Conservation (phyloP, 805 yeast species). For the Myxozyma monticola region DNA sequence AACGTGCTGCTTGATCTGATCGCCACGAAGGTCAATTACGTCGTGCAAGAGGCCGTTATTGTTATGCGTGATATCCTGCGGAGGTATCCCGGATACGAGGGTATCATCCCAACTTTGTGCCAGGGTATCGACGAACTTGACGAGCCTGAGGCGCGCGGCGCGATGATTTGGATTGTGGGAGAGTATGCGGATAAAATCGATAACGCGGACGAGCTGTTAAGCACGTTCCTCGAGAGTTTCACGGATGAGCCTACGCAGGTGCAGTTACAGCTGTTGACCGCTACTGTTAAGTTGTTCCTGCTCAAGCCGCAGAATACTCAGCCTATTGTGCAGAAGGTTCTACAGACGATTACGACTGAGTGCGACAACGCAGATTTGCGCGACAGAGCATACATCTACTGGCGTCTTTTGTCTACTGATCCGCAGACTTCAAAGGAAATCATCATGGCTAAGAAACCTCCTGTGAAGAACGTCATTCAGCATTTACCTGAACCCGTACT, state of each 20-base stretch:
- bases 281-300: constrained; percentile 73
- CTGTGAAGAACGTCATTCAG: constrained; percentile 70
- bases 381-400: constrained; percentile 82
- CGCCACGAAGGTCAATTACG: constrained; percentile 67
- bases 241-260: constrained; percentile 73
- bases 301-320: constrained; percentile 57
- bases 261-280: constrained; percentile 72
- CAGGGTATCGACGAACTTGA: constrained; percentile 57
- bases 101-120: constrained; percentile 48
- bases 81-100: constrained; percentile 60
- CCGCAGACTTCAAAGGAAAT: constrained; percentile 67
- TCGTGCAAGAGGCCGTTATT: constrained; percentile 77
- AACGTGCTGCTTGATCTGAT: constrained; percentile 62
- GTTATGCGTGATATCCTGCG: constrained; percentile 53
- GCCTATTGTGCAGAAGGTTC: constrained; percentile 72
- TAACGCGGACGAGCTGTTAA: constrained; percentile 43
- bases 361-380: constrained; percentile 82
- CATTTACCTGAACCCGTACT: constrained; percentile 67
- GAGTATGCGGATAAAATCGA: constrained; percentile 62
- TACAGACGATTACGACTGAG: constrained; percentile 74
- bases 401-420: constrained; percentile 83
- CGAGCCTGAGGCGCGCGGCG: constrained; percentile 77
- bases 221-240: constrained; percentile 49
- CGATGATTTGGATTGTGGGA: constrained; percentile 84
- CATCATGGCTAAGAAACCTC: constrained; percentile 64